phyloP scores from a whole-genome alignment of 305 asterid species.

The Fraxinus sp. region DNA sequence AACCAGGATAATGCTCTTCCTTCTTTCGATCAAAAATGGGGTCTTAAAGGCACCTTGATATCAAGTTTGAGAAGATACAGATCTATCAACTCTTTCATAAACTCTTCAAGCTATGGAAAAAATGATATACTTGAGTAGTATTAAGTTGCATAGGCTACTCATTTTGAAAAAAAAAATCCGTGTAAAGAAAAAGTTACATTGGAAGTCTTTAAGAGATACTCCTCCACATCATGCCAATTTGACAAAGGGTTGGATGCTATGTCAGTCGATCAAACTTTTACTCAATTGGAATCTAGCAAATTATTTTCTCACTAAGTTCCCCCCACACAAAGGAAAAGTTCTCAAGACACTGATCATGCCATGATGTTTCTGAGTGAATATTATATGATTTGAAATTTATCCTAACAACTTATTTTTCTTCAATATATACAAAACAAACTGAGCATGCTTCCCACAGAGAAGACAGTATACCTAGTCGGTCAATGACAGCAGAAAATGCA shows the following conservation, averaged over 20 bases:
- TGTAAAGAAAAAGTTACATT: neutral
- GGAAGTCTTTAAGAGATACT: neutral
- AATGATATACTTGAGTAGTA: neutral
- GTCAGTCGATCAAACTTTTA: neutral
- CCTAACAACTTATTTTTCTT: constrained; percentile 13
- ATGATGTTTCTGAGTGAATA: neutral
- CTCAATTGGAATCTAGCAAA: neutral
- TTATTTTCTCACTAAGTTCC: constrained; percentile 6
- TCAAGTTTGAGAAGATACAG: neutral
- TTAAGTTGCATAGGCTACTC: neutral
- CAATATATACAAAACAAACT: constrained; percentile 10
- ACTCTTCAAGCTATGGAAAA: neutral
- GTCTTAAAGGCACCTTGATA: neutral
- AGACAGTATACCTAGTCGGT: constrained; percentile 69
- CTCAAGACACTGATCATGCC: neutral
- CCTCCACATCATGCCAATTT: neutral
- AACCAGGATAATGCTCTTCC: neutral
- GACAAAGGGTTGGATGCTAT: neutral
- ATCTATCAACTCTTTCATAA: neutral
- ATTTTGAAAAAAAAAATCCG: neutral
- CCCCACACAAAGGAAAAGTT: constrained; percentile 9
- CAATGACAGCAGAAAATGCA: constrained; percentile 91
- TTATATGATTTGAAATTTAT: neutral
- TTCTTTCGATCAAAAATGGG: neutral
- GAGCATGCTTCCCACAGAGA: constrained; percentile 19